These are phyloP conservation scores for Yamadazyma conglobata DNA, from an alignment of 1,139 yeast genomes.

Conservation along the genomic window DNA sequence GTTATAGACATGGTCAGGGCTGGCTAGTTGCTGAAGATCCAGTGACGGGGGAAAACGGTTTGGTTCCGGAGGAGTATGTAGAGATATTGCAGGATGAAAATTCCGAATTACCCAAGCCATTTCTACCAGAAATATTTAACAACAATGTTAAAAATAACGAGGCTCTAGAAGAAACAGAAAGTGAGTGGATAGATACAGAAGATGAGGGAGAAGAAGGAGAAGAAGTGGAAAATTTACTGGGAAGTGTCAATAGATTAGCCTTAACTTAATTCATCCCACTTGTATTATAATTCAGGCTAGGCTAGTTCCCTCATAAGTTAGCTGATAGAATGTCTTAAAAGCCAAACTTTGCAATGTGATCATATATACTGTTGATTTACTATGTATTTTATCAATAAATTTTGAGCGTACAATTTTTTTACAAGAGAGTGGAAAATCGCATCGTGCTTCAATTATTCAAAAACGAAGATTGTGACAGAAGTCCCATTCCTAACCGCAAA, in stretches of 20 bases:
- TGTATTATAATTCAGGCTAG: no score
- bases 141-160: constrained; percentile 18
- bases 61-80: constrained; percentile 94
- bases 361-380: no score
- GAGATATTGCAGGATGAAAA: constrained; percentile 41
- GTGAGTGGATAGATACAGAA: constrained; percentile 40
- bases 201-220: constrained; percentile 14
- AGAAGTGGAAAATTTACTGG: constrained; percentile 7
- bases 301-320: no score
- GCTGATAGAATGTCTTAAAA: no score
- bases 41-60: constrained; percentile 75
- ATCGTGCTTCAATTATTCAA: no score
- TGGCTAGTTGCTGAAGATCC: constrained; percentile 96
- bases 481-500: no score
- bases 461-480: no score
- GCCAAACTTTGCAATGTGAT: no score
- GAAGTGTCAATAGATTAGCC: constrained; percentile 7
- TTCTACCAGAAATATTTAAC: constrained; percentile 41
- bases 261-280: no score
- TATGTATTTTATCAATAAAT: no score
- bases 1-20: constrained; percentile 95
- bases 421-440: no score
- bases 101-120: constrained; percentile 44
- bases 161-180: constrained; percentile 20
- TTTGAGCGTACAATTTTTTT: no score